Evolutionary conservation across 306 rosid species (phyloP).

Genomic region (peach (Prunus persica)): Prunus_persica_NCBIv2 NC_034012.1:1470501-1471000

Average conservation of each 20-base stretch:
- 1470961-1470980: slow-evolving; percentile 14
- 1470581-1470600: slow-evolving; percentile 23
- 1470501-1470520: slow-evolving; percentile 37
- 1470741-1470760: slow-evolving; percentile 12
- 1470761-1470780: background rate
- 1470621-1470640: slow-evolving; percentile 13
- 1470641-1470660: background rate
- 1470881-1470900: background rate
- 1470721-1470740: slow-evolving; percentile 13
- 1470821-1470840: background rate
- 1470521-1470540: slow-evolving; percentile 35
- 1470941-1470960: slow-evolving; percentile 46
- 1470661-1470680: background rate
- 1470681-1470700: background rate
- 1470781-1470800: slow-evolving; percentile 10
- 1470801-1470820: slow-evolving; percentile 22
- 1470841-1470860: slow-evolving; percentile 42
- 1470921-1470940: slow-evolving; percentile 19
- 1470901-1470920: slow-evolving; percentile 18
- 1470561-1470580: slow-evolving; percentile 32
- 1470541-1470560: slow-evolving; percentile 27
- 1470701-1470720: background rate
- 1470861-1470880: slow-evolving; percentile 25
- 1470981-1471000: slow-evolving; percentile 5
- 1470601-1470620: slow-evolving; percentile 9